Evolutionary conservation across 2,329 filamentous ascomycete species (phyloP), one percentile per base, ranked within the genome.

Genomic region (Fusarium xylarioides): DNA sequence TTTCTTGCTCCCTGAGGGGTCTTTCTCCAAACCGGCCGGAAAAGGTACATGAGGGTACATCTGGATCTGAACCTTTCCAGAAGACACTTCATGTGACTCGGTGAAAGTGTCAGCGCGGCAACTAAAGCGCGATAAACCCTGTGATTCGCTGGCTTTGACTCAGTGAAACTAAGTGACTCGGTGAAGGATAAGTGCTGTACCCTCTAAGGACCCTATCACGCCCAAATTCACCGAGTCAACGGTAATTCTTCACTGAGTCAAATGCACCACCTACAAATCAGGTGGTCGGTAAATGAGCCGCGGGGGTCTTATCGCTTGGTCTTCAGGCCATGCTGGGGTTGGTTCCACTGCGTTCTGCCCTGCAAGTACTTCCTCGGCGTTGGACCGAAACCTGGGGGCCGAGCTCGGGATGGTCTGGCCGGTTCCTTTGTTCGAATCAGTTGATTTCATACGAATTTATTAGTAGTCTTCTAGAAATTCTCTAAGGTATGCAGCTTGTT

Each of bases 91-190:
- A 53, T 56, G 46, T 59, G 65, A 70, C 65, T 57, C 67, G 58
- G 70, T 73, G 56, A 70, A 63, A 59, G 28, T 54, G 16, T 18
- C 34, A 46, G 65, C 54, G 65, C 66, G 66, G 66, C 65, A 69
- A 54, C 66, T 50, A 63, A 63, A 62, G 66, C 66, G 65, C 58
- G 65, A 58, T 65, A 70, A 65, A 11, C 16, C 7, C 18, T 15
- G 26, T 71, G 67, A 71, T 67, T 61, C 43, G 66, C 18, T 26
- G 16, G 3, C 30, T 26, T 72, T 73, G 70, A 73, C 70, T 73
- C 70, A 70, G 70, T 73, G 70, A 73, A 73, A 67, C 47, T 10
- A 38, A 67, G 54, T 71, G 68, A 71, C 68, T 71, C 68, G 68
- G 68, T 71, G 68, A 71, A 71, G 68, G 68, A 71, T 55, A 70